Evolutionary conservation across 2,329 filamentous ascomycete genomes (phyloP), one percentile per base, ranked within the genome.

Genomic region (Ascochyta clinopodiicola): DNA sequence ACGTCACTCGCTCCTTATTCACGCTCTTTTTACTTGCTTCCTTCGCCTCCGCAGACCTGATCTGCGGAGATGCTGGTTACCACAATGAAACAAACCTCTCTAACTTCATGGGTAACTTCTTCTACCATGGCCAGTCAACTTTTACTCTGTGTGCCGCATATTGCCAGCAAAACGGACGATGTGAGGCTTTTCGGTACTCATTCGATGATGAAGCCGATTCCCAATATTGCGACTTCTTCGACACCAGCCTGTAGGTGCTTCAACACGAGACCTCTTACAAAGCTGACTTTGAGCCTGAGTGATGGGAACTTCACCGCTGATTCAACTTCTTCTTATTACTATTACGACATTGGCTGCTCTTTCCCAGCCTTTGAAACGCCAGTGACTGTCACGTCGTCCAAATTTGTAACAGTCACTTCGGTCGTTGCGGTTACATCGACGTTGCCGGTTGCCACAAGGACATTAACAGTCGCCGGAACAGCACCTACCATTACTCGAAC

Each of bases 201-300:
- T 63, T 61, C 31, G 65, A 38, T 35, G 13, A 32, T 6, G 60
- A 68, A n/a, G 53, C 60, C 15, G 34, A 58, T 37, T 27, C 56
- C 10, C 62, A 69, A 34, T 66, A 67, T 22, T 68, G 66, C 51
- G 64, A 69, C 40, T 69, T 65, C 36, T 68, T 65, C 39, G 38
- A 48, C 6, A 51, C 51, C 36, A 50, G 39, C 21, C 42, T 63
- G 66, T 64, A 39, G 61, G 66, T 57, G n/a, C 49, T 36, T 12
- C n/a, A 12, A 1, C 2, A 21, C 7, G 27, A 21, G 0, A 12
- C 6, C 13, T 10, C 3, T 4, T 17, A n/a, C 6, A 22, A 22
- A 27, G 5, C 42, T 40, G 7, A 46, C 9, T 4, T 19, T 22
- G n/a, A 7, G 21, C 2, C 5, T 6, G 22, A 55, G 45, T 2